Evolutionary conservation across 2,329 filamentous ascomycete genomes (phyloP), one percentile per base, ranked within the genome.

Genomic region (Dothidotthia symphoricarpi): DNA sequence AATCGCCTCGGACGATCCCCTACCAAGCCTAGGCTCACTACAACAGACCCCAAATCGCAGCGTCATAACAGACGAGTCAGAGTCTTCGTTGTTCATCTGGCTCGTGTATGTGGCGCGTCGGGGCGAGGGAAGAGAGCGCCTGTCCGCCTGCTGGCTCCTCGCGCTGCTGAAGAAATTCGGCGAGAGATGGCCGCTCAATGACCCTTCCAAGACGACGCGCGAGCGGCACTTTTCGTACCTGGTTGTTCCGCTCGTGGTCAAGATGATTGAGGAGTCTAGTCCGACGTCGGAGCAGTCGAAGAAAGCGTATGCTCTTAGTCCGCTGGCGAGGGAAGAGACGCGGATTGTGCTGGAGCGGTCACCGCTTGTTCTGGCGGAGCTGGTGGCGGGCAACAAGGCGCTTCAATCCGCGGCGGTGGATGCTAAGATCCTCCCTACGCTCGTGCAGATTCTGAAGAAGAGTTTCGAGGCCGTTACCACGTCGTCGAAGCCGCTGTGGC

Each of bases 371-470:
- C 73, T 97, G 37, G 87, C 88, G 12, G 81, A 83, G 30, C 74
- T 97, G 26, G 81, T 95, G 13, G 81, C 82, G 16, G 87, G 93
- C 56, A 88, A 83, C 61, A 81, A 85, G 43, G 76, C 80, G 41
- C 74, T 97, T 36, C 91, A 97, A 66, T 86, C 83, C 54, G 83
- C 88, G 25, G 88, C 89, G 0, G 84, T 83, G 28, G 87, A 96
- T 43, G 79, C 80, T 30, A 74, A 73, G 37, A 77, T 79, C 9
- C 75, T 86, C 36, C 78, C 77, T 36, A 75, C 75, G 36, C 70
- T 87, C 12, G 78, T 82, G 11, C 75, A 79, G 37, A 73, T 85
- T 41, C 66, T 87, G 15, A 85, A 85, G 57, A 75, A 77, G 54
- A 79, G 81, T 1, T 86, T 85, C 52, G 82, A 85, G 45, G 74